Percentiles rank a stretch among this genome's conserved stretches.
Evolutionary conservation across 306 rosid genomes (phyloP).

Genomic region (Cucumis sativus): Cucumber_9930_V3 NC_026658.2:6131501-6132000

Average conservation of each 20-base stretch:
- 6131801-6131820: background rate
- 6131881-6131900: background rate
- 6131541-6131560: background rate
- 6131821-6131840: background rate
- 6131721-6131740: slow-evolving; percentile 79
- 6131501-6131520: too few relatives aligned
- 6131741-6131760: slow-evolving; percentile 41
- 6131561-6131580: background rate
- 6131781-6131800: too few relatives aligned
- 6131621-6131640: slow-evolving; percentile 87
- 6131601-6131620: slow-evolving; percentile 98
- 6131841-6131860: background rate
- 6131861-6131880: background rate
- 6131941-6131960: slow-evolving; percentile 2
- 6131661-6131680: slow-evolving; percentile 57
- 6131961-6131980: slow-evolving; percentile 5
- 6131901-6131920: background rate
- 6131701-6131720: slow-evolving; percentile 83
- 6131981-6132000: background rate
- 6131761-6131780: slow-evolving; percentile 10
- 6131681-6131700: slow-evolving; percentile 55
- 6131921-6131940: background rate
- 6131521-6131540: too few relatives aligned
- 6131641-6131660: slow-evolving; percentile 81
- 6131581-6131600: background rate